phyloP scores from a whole-genome alignment of 305 asterid genomes.

The Solanum hybrid region DNA sequence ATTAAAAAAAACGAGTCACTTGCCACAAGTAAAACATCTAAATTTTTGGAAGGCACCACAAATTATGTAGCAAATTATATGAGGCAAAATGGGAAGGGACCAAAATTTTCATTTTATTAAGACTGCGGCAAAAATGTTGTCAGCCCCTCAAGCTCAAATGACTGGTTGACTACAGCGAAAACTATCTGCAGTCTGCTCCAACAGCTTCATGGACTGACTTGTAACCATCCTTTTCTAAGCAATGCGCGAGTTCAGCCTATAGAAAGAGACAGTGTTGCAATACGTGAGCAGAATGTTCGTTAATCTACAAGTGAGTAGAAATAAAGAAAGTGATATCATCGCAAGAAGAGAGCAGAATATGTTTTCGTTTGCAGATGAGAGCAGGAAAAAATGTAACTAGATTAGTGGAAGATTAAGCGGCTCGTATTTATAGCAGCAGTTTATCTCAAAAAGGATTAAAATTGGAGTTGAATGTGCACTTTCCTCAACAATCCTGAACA shows the following conservation, averaged over 20 bases:
- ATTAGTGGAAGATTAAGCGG: neutral
- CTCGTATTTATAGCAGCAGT: neutral
- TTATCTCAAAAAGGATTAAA: neutral
- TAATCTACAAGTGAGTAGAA: neutral
- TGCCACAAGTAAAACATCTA: neutral
- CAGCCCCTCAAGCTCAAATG: neutral
- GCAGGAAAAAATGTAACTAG: neutral
- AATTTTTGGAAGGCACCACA: neutral
- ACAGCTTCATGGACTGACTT: conserved; percentile 72
- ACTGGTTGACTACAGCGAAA: neutral
- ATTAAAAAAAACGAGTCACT: neutral
- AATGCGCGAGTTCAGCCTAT: conserved; percentile 73
- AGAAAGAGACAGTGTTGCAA: neutral
- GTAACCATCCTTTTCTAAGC: conserved; percentile 81
- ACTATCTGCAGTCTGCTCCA: conserved; percentile 82
- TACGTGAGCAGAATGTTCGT: neutral
- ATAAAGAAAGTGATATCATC: neutral
- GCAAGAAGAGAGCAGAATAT: neutral
- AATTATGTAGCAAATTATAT: neutral
- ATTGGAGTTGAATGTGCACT: neutral
- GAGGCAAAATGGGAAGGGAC: neutral
- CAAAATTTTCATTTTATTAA: neutral
- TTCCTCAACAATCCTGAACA: neutral
- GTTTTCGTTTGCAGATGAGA: neutral
- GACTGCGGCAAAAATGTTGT: conserved; percentile 1